These are phyloP conservation scores for Meyerozyma guilliermondii DNA, from an alignment of 1,139 yeast species.

Conservation along the genomic window DNA sequence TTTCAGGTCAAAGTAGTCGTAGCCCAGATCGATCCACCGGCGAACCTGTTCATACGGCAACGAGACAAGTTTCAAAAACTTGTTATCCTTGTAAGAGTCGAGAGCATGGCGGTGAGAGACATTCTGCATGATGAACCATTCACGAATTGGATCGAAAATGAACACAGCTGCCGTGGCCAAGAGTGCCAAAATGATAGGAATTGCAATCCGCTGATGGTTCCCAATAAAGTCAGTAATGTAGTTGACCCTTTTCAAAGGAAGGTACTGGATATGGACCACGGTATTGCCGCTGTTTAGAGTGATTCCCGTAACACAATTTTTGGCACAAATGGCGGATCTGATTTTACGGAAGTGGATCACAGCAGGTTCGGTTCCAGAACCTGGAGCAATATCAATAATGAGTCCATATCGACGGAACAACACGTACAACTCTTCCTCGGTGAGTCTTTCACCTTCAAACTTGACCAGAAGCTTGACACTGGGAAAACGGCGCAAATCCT, in stretches of 20 bases:
- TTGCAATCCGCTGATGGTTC: slow-evolving; percentile 78
- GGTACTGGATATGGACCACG: slow-evolving; percentile 67
- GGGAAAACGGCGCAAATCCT: slow-evolving; percentile 78
- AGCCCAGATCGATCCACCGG: slow-evolving; percentile 22
- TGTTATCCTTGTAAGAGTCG: slow-evolving; percentile 27
- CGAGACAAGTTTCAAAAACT: slow-evolving; percentile 21
- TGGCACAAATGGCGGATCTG: slow-evolving; percentile 78
- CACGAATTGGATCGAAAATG: slow-evolving; percentile 89
- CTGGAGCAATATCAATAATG: slow-evolving; percentile 67
- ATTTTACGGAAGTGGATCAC: slow-evolving; percentile 49
- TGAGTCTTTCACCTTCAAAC: slow-evolving; percentile 68
- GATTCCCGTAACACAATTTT: slow-evolving; percentile 85
- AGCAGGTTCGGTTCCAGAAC: slow-evolving; percentile 33
- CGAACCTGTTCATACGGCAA: slow-evolving; percentile 21
- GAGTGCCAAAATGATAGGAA: slow-evolving; percentile 47
- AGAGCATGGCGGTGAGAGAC: slow-evolving; percentile 49
- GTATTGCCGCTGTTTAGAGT: slow-evolving; percentile 49
- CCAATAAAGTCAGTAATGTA: slow-evolving; percentile 50
- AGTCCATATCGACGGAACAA: slow-evolving; percentile 84
- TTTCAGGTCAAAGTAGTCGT: slow-evolving; percentile 18
- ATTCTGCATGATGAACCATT: slow-evolving; percentile 70
- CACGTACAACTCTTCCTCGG: slow-evolving; percentile 81
- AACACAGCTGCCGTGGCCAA: slow-evolving; percentile 75
- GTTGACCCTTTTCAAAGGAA: slow-evolving; percentile 49
- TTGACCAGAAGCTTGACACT: slow-evolving; percentile 56